These are phyloP conservation scores for Filosporella fistucella DNA, from an alignment of 495 filamentous ascomycete species.

Conservation along the genomic window DNA sequence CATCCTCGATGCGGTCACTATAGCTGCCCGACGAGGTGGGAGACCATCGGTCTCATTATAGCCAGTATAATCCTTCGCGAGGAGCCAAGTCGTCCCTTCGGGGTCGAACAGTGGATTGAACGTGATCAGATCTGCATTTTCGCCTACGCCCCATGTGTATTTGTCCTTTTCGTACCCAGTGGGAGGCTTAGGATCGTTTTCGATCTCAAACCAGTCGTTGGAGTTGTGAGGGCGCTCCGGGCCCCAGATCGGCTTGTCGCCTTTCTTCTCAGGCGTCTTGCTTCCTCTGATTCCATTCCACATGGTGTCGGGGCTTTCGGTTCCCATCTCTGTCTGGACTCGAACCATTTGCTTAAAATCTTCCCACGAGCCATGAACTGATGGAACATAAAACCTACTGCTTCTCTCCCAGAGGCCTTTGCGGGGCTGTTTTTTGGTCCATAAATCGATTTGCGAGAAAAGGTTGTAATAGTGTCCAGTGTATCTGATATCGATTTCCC, in stretches of 20 bases:
- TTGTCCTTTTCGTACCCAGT: conserved; percentile 71
- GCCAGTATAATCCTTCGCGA: conserved; percentile 84
- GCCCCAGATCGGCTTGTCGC: conserved; percentile 79
- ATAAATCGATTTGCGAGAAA: conserved; percentile 66
- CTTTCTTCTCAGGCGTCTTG: conserved; percentile 39
- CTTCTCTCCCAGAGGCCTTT: conserved; percentile 95
- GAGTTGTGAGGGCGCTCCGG: conserved; percentile 62
- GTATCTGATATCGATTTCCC: conserved; percentile 97
- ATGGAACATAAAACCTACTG: conserved; percentile 84
- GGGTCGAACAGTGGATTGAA: conserved; percentile 95
- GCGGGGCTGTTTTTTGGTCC: conserved; percentile 79
- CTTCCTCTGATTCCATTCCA: conserved; percentile 47
- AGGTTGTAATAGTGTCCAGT: conserved; percentile 96
- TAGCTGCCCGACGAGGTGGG: conserved; percentile 79
- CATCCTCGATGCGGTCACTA: conserved; percentile 80
- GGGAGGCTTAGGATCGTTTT: conserved; percentile 66
- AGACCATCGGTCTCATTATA: conserved; percentile 66
- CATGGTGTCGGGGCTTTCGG: conserved; percentile 65
- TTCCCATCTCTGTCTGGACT: conserved; percentile 81
- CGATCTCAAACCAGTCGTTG: conserved; percentile 62
- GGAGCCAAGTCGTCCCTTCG: conserved; percentile 79
- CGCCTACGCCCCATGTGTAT: conserved; percentile 83
- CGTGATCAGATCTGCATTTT: conserved; percentile 90
- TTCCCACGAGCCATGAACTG: conserved; percentile 84
- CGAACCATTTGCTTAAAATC: conserved; percentile 92